Evolutionary conservation across 2,329 filamentous ascomycete species (phyloP), one percentile per base, ranked within the genome.

Genomic region (Aspergillus tubingensis): DNA sequence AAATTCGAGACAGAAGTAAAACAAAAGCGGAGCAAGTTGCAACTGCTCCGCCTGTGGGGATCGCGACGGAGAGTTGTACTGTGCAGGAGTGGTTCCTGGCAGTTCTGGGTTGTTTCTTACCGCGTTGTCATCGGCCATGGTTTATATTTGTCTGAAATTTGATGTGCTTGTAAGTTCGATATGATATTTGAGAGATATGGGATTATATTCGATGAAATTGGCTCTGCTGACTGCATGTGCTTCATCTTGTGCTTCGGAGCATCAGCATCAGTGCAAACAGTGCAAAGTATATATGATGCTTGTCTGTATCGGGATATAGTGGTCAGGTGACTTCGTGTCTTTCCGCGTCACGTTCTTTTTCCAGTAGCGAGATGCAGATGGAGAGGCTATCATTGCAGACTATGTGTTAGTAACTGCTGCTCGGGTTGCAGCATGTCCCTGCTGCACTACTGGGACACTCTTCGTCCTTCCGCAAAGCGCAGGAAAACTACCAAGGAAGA

Each of bases 401-500:
- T 49, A 27, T 49, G n/a, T 50, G 11, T 15, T 49, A 27, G 17
- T 48, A 8, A 5, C 53, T 32, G 11, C 41, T 51, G 36, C n/a
- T 8, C 8, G 19, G 23, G 21, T 32, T 41, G 17, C 60, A 71
- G 61, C 8, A 76, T 76, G 74, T 75, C 74, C 53, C 62, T 77
- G 25, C 43, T 76, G 65, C 68, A 76, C 57, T 77, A 70, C 54
- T 76, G 74, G 70, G 73, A 75, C 38, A 76, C 70, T 3, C 62
- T 68, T 57, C 70, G 70, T 47, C 64, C 66, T 19, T 64, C 69
- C 3, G 55, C 63, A 38, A 78, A 78, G 63, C 72, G 75, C 32
- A 72, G 69, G 44, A 72, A 70, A 58, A 64, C 62, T 8, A 66
- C 64, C n/a, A 58, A 64, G 11, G 62, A 64, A 6, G 54, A 58